phyloP scores from a whole-genome alignment of 495 filamentous ascomycete species.

The Mycothermus thermophilus region DNA sequence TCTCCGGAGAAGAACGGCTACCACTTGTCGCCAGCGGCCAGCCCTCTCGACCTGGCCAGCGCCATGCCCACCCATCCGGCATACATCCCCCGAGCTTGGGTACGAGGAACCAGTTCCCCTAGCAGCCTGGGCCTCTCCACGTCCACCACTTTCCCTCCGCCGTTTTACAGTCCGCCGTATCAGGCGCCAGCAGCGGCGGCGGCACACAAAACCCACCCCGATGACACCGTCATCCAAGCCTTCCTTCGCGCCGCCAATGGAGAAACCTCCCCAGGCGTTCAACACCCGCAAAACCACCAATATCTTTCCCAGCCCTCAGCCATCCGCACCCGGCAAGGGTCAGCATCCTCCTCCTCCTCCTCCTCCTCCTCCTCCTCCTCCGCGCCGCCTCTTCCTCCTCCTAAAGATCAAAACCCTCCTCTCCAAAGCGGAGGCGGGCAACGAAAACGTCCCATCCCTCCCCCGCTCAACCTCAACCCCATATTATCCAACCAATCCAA shows the following conservation, averaged over 20 bases:
- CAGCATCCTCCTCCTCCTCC: conserved; percentile 1
- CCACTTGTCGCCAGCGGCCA: conserved; percentile 9
- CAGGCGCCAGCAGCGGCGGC: neutral
- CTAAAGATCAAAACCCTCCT: neutral
- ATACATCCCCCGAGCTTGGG: conserved; percentile 28
- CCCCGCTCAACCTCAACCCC: conserved; percentile 3
- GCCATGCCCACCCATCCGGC: conserved; percentile 35
- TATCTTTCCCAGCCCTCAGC: neutral
- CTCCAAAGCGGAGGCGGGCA: neutral
- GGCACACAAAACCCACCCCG: neutral
- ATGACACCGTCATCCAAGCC: conserved; percentile 3
- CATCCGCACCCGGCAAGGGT: neutral
- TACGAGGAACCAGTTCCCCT: conserved; percentile 13
- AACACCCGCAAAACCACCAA: neutral
- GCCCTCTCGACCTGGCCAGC: conserved; percentile 8
- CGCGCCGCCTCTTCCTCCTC: neutral
- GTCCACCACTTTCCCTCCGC: conserved; percentile 1
- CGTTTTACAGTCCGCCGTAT: conserved; percentile 1
- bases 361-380: neutral
- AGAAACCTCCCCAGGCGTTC: too few relatives aligned
- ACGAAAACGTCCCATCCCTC: neutral
- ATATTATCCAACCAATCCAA: neutral
- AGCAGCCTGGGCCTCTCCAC: conserved; percentile 5
- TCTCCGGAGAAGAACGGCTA: conserved; percentile 11
- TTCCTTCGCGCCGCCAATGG: neutral